Base-by-base conservation (phyloP, 2,329 filamentous ascomycete genomes). In the Phyllosticta paracitricarpa region DNA sequence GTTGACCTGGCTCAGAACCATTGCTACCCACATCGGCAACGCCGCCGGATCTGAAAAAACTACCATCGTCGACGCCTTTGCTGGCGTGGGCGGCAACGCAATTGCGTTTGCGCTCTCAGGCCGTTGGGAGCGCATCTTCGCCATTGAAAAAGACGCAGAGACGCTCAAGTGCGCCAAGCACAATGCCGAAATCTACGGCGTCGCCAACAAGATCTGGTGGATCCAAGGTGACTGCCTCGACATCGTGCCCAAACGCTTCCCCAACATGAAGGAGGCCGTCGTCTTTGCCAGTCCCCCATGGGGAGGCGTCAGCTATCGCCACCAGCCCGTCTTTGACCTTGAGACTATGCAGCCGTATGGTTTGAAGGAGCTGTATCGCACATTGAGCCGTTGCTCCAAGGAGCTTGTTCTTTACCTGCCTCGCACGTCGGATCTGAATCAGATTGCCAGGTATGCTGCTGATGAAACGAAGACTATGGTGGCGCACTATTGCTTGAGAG, bases 151-250 rank as follows among this genome's bases (percentile, higher is more conserved):
- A 67, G 87, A 97, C 68, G 79, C 86, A 3, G 82, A 85, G 9
- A 90, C 89, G 0, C 81, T 99, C 6, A 86, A 87, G 54, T 99
- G 95, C 74, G 94, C 91, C 26, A 92, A 96, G 76, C 86, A 95
- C 72, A 99, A 99, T 72, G 91, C 94, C 7, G 80, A 84, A 60
- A 78, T 97, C 54, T 96, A 97, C 71, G 92, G 88, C 3, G 89
- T 96, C 0, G 77, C 79, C 2, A 82, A 87, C 56, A 85, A 84
- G 69, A 93, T 99, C 68, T 89, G 85, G 60, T 99, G 91, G 88
- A 82, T 97, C 48, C 80, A 89, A 60, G 92, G 88, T 3, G 92
- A 97, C 75, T 94, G 89, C 71, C 95, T 99, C 69, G 82, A 89
- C 40, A 84, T 86, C 56, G 74, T 96, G 25, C 74, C 79, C 65